Conservation (phyloP, 2,329 filamentous ascomycete species). For the Colletotrichum agaves region DNA sequence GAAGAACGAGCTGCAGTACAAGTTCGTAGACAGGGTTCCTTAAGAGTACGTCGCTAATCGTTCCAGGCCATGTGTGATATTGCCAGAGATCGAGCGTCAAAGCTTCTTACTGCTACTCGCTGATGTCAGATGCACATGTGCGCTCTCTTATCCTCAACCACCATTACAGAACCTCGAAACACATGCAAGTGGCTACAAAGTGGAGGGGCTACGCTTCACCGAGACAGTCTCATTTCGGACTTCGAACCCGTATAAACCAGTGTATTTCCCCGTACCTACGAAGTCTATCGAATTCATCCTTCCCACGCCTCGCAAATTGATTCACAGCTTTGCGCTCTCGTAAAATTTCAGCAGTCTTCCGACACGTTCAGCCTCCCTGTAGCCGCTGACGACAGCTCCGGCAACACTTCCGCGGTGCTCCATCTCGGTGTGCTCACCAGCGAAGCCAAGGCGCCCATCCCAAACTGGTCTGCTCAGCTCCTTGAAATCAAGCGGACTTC, state of each 20-base stretch:
- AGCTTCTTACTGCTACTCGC: constrained; percentile 54
- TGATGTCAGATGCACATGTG: not conserved
- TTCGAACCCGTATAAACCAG: not conserved
- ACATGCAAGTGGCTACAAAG: no score
- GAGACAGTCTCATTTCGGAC: no score
- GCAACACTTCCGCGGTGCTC: constrained; percentile 35
- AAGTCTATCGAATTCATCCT: constrained; percentile 15
- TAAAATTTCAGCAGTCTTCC: constrained; percentile 28
- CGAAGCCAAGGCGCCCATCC: constrained; percentile 31
- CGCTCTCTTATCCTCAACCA: no score
- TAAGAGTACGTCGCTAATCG: not conserved
- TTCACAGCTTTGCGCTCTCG: constrained; percentile 27
- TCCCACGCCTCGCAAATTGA: not conserved
- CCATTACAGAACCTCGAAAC: no score
- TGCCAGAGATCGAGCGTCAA: constrained; percentile 80
- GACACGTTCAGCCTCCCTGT: constrained; percentile 34
- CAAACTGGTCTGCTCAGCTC: constrained; percentile 31
- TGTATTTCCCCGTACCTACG: constrained; percentile 22
- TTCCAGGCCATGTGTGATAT: constrained; percentile 90
- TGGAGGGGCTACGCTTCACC: no score
- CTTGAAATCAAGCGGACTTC: constrained; percentile 35
- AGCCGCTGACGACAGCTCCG: constrained; percentile 32
- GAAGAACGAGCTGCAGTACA: constrained; percentile 81
- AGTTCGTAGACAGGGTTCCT: constrained; percentile 57
- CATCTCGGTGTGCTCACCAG: constrained; percentile 36